Conservation (phyloP, 371 early-diverging fungal species). For the Modicella reniformis region DNA sequence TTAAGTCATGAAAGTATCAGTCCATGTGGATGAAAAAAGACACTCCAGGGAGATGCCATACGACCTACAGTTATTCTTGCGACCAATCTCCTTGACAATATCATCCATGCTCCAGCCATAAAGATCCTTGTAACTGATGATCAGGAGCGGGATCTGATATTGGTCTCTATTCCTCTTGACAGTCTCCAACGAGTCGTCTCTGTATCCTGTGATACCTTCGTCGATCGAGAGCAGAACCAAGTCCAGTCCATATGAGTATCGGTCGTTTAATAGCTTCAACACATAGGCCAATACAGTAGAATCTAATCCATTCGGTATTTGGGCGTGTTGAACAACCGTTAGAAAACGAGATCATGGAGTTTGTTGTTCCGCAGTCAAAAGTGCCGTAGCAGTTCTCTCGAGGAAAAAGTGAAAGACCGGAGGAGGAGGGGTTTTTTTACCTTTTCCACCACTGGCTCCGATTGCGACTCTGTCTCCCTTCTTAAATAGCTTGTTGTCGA, state of each 20-base stretch:
- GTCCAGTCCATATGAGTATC: conserved; percentile 94
- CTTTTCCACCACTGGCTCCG: conserved; percentile 98
- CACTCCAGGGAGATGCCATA: background rate
- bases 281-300: conserved; percentile 98
- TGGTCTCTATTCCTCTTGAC: conserved; percentile 96
- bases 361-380: conserved; percentile 35
- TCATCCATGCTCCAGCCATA: conserved; percentile 99
- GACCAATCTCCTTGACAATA: conserved; percentile 94
- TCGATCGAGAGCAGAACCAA: conserved; percentile 96
- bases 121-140: conserved; percentile 94
- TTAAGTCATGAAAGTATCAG: background rate
- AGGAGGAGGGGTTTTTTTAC: conserved; percentile 43
- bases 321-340: too few relatives aligned
- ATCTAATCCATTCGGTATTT: conserved; percentile 67
- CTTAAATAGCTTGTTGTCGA: conserved; percentile 84
- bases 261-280: conserved; percentile 93
- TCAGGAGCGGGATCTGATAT: conserved; percentile 91
- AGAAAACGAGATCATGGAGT: too few relatives aligned
- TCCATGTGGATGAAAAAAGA: background rate
- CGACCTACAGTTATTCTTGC: conserved; percentile 92
- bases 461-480: conserved; percentile 94
- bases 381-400: background rate
- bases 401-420: background rate
- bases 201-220: conserved; percentile 99
- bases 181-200: conserved; percentile 98